These are phyloP conservation scores for Punica granatum DNA, from an alignment of 345 rosid species.

Conservation along the genomic window DNA sequence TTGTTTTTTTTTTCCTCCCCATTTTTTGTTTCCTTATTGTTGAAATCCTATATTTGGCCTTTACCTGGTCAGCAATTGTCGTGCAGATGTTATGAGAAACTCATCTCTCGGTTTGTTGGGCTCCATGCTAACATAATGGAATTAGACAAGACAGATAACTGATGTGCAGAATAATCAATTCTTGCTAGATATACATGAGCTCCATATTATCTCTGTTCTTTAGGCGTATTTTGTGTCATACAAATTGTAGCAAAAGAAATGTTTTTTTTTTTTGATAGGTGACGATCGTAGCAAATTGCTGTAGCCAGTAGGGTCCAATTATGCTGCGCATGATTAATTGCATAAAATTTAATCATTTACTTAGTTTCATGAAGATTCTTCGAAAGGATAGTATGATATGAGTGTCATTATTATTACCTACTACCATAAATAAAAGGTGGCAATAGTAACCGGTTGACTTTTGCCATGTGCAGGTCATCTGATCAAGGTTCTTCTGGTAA, in stretches of 20 bases:
- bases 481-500: slow-evolving; percentile 77
- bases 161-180: too few relatives aligned
- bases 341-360: not conserved
- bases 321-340: not conserved
- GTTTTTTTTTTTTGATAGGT: too few relatives aligned
- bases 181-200: not conserved
- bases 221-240: not conserved
- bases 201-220: not conserved
- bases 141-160: too few relatives aligned
- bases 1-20: not conserved
- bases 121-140: too few relatives aligned
- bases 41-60: not conserved
- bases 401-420: not conserved
- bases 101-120: too few relatives aligned
- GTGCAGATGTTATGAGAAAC: too few relatives aligned
- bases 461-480: slow-evolving; percentile 52
- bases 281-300: too few relatives aligned
- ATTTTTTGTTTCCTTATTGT: not conserved
- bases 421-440: not conserved
- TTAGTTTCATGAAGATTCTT: not conserved
- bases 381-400: not conserved
- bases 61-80: not conserved
- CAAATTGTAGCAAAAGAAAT: too few relatives aligned
- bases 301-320: not conserved
- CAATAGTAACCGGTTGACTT: not conserved